Conservation (phyloP, 1,284 basidiomycete species). For the Phenoliferia sp. region DNA sequence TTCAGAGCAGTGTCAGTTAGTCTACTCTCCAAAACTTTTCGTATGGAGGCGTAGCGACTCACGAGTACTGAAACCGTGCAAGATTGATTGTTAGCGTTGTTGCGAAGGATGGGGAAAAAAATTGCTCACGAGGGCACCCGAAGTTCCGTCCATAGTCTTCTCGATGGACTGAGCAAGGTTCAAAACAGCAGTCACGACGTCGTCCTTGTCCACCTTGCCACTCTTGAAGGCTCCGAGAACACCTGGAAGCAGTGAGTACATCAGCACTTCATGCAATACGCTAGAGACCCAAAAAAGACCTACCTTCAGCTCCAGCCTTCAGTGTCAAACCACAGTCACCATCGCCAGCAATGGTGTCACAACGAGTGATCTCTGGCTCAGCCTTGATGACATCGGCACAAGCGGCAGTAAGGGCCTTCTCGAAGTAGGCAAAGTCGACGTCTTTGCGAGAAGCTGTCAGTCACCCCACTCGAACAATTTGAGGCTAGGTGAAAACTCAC, state of each 20-base stretch:
- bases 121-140: conserved; percentile 30
- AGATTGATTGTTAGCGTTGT: background rate
- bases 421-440: conserved; percentile 49
- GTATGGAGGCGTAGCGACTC: conserved; percentile 77
- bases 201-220: conserved; percentile 36
- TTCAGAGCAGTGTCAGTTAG: conserved; percentile 45
- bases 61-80: conserved; percentile 53
- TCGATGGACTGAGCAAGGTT: conserved; percentile 68
- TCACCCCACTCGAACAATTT: background rate
- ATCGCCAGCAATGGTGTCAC: conserved; percentile 74
- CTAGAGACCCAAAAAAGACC: conserved; percentile 45
- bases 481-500: background rate
- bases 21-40: conserved; percentile 64
- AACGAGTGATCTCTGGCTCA: conserved; percentile 80
- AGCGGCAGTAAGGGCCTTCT: conserved; percentile 53
- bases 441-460: conserved; percentile 8
- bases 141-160: conserved; percentile 69
- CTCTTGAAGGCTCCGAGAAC: conserved; percentile 38
- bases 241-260: conserved; percentile 37
- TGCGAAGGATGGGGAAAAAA: background rate
- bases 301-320: conserved; percentile 61
- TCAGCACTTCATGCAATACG: background rate
- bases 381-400: conserved; percentile 60
- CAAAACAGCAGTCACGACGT: conserved; percentile 62
- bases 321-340: conserved; percentile 59